Evolutionary conservation across 345 rosid genomes (phyloP).

Genomic region (Geranium brycei): DNA sequence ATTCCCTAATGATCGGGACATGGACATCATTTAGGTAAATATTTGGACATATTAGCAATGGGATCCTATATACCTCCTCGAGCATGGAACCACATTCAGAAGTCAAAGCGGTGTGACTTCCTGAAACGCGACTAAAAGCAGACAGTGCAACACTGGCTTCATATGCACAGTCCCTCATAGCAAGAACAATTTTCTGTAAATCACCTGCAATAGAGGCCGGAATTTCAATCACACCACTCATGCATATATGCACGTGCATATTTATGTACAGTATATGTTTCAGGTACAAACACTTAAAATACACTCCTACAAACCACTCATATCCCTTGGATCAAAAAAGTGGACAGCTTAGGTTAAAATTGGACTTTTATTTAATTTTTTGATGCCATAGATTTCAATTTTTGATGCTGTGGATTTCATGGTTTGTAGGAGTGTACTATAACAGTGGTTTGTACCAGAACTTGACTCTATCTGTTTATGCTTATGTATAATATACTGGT

Average conservation of each 20-base stretch:
- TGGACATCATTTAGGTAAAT: not conserved
- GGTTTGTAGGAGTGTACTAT: too few species aligned
- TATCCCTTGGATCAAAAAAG: too few species aligned
- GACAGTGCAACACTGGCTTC: slow-evolving; percentile 67
- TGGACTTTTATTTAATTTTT: too few species aligned
- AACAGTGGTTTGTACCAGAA: too few species aligned
- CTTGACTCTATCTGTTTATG: not conserved
- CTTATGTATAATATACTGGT: not conserved
- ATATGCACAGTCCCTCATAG: slow-evolving; percentile 83
- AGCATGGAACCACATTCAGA: slow-evolving; percentile 93
- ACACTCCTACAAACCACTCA: too few species aligned
- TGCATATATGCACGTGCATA: too few species aligned
- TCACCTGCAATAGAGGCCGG: slow-evolving; percentile 36
- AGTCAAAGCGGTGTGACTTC: slow-evolving; percentile 82
- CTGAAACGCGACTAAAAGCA: slow-evolving; percentile 59
- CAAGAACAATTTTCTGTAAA: slow-evolving; percentile 58
- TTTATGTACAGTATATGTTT: too few species aligned
- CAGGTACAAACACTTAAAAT: too few species aligned
- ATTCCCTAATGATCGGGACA: not conserved
- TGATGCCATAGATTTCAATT: too few species aligned
- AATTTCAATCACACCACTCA: not conserved
- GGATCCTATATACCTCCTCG: slow-evolving; percentile 51
- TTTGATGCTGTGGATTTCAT: too few species aligned
- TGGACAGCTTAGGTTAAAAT: too few species aligned
- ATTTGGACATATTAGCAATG: too few species aligned